phyloP scores from a whole-genome alignment of 805 yeast species.

The Saccharomycopsis fibuligera region DNA sequence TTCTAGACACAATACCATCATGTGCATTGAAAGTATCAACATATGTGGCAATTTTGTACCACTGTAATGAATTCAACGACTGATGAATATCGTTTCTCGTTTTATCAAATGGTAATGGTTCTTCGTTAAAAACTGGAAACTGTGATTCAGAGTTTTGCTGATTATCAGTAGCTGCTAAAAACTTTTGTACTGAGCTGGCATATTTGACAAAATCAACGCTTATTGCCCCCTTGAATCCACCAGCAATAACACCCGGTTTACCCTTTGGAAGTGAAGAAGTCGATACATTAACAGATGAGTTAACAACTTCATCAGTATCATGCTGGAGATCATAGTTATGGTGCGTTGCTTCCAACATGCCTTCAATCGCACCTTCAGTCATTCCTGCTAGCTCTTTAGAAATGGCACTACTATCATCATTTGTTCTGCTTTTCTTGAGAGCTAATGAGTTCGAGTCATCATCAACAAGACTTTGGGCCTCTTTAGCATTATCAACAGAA shows the following conservation, averaged over 20 bases:
- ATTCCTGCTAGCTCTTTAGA: conserved; percentile 20
- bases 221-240: conserved; percentile 9
- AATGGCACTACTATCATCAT: conserved; percentile 5
- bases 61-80: conserved; percentile 55
- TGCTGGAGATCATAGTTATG: conserved; percentile 15
- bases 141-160: background rate
- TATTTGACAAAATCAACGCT: conserved; percentile 9
- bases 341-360: conserved; percentile 18
- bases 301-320: background rate
- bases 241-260: conserved; percentile 1
- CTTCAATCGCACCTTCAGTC: conserved; percentile 21
- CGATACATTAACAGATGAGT: background rate
- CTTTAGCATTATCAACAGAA: conserved; percentile 21
- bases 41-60: conserved; percentile 74
- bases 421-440: background rate
- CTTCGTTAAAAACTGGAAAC: conserved; percentile 23
- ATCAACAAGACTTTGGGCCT: conserved; percentile 23
- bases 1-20: conserved; percentile 77
- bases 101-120: conserved; percentile 30
- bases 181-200: background rate
- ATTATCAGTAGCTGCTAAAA: conserved; percentile 9
- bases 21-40: conserved; percentile 76
- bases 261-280: background rate
- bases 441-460: conserved; percentile 12
- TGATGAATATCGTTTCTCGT: conserved; percentile 38